Evolutionary conservation across 2,329 filamentous ascomycete species (phyloP), one percentile per base, ranked within the genome.

Genomic region (Endocalyx cinctus): DNA sequence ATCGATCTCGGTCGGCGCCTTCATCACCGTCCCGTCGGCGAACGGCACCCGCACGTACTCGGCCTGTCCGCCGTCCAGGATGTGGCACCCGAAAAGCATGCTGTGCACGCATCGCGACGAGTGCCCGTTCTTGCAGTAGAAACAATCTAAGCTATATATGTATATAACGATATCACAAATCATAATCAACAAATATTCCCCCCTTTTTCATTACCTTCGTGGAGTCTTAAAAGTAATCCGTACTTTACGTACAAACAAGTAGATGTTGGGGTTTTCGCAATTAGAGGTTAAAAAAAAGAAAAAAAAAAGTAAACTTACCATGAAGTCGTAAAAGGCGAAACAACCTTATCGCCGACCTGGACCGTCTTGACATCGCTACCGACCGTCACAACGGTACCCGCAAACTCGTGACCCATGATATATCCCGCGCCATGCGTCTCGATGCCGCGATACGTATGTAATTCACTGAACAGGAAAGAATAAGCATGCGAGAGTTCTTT

Each of bases 331-430:
- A 95, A 95, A 0, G 89, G 87, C 16, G 82, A 76, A 14, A 95
- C 86, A 19, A 95, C 70, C 48, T 77, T 77, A 58, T 95, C 88
- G 5, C 87, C 88, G 33, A 82, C 67, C 42, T 78, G 66, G 43
- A 94, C 68, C 1, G 70, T 76, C 48, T 74, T 80, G 28, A 95
- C 85, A 3, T 65, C 70, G 12, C 71, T 64, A 0, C 88, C 88
- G 27, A 72, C 65, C 42, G 84, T 76, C 20, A 80, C 72, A 8
- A 94, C 77, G 16, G 70, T 73, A 5, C 89, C 89, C 2, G 85
- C 87, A 54, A 94, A 94, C 54, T 95, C 89, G 57, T 95, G 89
- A 38, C 87, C 85, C 83, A 79, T 79, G 35, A 79, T 72, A 48
- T 76, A 77, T 17, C 70, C 75, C 0, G 82, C 76, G 1, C 61